Conservation (phyloP, 73 alveolate genomes). For the Blepharisma japonicum region DNA sequence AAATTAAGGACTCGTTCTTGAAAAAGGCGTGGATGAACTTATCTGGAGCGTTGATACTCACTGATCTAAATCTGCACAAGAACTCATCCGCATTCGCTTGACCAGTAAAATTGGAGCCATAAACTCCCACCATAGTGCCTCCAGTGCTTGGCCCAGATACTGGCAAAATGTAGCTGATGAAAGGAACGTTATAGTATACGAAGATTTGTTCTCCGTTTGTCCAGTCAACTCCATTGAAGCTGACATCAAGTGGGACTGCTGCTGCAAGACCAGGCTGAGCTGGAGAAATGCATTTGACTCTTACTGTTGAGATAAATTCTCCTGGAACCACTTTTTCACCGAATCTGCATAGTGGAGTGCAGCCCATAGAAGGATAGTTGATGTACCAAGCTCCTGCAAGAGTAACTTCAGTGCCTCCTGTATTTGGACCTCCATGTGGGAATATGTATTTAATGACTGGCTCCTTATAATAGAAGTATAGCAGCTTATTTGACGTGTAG, state of each 20-base stretch:
- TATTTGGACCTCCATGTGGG: slow-evolving; percentile 76
- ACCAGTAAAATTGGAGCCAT: slow-evolving; percentile 75
- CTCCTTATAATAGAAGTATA: slow-evolving; percentile 75
- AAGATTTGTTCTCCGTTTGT: slow-evolving; percentile 69
- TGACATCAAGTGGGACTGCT: slow-evolving; percentile 64
- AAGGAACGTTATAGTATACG: slow-evolving; percentile 69
- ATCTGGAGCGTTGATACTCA: slow-evolving; percentile 40
- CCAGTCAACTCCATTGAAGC: slow-evolving; percentile 85
- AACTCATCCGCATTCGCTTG: slow-evolving; percentile 74
- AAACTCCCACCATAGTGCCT: slow-evolving; percentile 76
- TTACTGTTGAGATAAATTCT: slow-evolving; percentile 68
- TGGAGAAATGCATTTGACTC: slow-evolving; percentile 84
- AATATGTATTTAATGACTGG: slow-evolving; percentile 67
- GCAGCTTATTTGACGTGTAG: background rate
- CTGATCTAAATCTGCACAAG: slow-evolving; percentile 76
- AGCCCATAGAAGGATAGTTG: slow-evolving; percentile 75
- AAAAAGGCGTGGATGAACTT: slow-evolving; percentile 56
- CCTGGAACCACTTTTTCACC: slow-evolving; percentile 87
- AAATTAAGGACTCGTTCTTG: slow-evolving; percentile 63
- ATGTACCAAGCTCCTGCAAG: slow-evolving; percentile 89
- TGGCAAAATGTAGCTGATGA: slow-evolving; percentile 62
- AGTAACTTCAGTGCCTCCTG: slow-evolving; percentile 81
- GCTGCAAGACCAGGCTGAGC: slow-evolving; percentile 60
- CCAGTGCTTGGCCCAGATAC: slow-evolving; percentile 85
- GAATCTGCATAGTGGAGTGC: slow-evolving; percentile 82